Percentiles rank a stretch among this genome's conserved stretches.
These are phyloP conservation scores for Corchorus capsularis DNA, from an alignment of 345 rosid genomes.

Conservation along the genomic window DNA sequence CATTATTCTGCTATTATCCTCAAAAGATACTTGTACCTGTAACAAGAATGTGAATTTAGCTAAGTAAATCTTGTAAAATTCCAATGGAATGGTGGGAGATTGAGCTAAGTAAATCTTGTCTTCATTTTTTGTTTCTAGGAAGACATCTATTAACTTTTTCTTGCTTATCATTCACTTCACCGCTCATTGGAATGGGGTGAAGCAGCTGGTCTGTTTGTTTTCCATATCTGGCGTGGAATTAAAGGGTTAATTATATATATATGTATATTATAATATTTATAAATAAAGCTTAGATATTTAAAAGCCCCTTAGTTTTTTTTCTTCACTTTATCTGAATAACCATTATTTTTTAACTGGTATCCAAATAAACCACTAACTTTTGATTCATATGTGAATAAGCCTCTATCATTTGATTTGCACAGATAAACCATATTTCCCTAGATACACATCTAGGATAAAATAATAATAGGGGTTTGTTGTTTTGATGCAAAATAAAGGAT, in stretches of 20 bases:
- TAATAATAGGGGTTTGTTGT: too few relatives aligned
- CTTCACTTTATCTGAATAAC: not conserved
- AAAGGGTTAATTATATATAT: not conserved
- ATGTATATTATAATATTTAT: too few relatives aligned
- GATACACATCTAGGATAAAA: too few relatives aligned
- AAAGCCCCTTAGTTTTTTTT: not conserved
- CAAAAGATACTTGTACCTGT: not conserved
- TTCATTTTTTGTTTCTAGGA: constrained; percentile 4
- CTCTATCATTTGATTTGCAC: too few relatives aligned
- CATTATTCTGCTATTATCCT: not conserved
- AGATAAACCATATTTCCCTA: too few relatives aligned
- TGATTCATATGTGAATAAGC: too few relatives aligned
- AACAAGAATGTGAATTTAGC: constrained; percentile 2
- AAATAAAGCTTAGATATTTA: too few relatives aligned
- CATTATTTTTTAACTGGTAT: too few relatives aligned
- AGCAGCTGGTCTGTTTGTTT: constrained; percentile 16
- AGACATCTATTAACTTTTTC: not conserved
- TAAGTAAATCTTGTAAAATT: not conserved
- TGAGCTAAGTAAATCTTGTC: not conserved
- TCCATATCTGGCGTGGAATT: not conserved
- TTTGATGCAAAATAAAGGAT: too few relatives aligned
- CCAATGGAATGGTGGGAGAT: not conserved
- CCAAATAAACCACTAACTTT: too few relatives aligned
- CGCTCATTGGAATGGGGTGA: not conserved
- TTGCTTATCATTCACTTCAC: not conserved